phyloP scores from a whole-genome alignment of 192 early-diverging fungal genomes.

The Coemansia biformis region DNA sequence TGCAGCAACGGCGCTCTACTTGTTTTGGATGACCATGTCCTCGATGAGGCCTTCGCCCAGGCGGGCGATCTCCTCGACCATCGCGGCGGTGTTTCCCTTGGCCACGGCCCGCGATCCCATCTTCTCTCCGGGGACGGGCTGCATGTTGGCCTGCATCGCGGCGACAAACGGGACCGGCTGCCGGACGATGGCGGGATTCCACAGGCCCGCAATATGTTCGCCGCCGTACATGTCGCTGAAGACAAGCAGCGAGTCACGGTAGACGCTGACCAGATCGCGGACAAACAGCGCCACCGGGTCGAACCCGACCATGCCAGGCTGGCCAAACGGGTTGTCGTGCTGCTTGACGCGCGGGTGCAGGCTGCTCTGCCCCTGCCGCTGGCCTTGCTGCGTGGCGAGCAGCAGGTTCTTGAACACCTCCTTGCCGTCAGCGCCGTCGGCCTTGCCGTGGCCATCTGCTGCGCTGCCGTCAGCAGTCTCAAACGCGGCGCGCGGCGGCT shows the following conservation, averaged over 20 bases:
- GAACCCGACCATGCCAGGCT: conserved; percentile 62
- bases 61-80: conserved; percentile 29
- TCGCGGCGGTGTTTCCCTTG: conserved; percentile 14
- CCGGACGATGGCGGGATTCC: conserved; percentile 19
- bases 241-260: conserved; percentile 24
- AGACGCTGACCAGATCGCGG: conserved; percentile 56
- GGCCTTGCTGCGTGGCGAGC: conserved; percentile 9
- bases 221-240: conserved; percentile 48
- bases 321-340: conserved; percentile 49
- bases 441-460: background rate
- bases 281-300: conserved; percentile 70
- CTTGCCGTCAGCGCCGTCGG: conserved; percentile 16
- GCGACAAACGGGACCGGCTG: conserved; percentile 15
- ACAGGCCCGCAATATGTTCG: conserved; percentile 33
- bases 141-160: conserved; percentile 10
- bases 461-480: conserved; percentile 3
- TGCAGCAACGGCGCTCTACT: background rate
- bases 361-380: background rate
- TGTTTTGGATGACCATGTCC: conserved; percentile 19
- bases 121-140: conserved; percentile 5
- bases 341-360: conserved; percentile 2
- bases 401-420: conserved; percentile 73
- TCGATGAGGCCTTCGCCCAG: conserved; percentile 41
- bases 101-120: conserved; percentile 7
- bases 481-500: conserved; percentile 51